Conservation (phyloP, 2,329 filamentous ascomycete genomes). For the Clarireedia monteithiana region DNA sequence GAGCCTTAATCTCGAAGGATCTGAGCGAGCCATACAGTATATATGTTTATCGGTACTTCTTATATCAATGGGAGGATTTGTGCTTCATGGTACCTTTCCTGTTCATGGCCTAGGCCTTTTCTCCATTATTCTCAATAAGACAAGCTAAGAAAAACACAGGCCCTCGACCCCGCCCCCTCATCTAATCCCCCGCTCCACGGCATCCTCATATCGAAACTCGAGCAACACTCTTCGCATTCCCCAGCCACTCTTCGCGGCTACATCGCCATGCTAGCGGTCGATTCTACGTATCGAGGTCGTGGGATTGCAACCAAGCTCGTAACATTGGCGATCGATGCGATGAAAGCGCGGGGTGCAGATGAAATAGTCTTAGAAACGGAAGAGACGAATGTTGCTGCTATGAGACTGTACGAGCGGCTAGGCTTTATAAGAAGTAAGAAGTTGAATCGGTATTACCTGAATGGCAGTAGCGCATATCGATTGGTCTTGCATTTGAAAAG, state of each 20-base stretch:
- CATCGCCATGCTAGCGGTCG: conserved; percentile 97
- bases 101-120: neutral
- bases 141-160: conserved; percentile 33
- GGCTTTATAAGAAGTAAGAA: conserved; percentile 91
- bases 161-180: conserved; percentile 40
- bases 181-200: conserved; percentile 63
- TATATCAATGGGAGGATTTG: conserved; percentile 96
- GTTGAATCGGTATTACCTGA: conserved; percentile 90
- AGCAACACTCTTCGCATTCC: conserved; percentile 79
- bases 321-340: conserved; percentile 82
- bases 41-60: conserved; percentile 96
- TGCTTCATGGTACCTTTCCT: conserved; percentile 70
- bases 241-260: conserved; percentile 72
- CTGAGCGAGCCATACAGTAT: conserved; percentile 98
- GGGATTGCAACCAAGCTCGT: conserved; percentile 87
- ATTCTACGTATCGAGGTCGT: conserved; percentile 67
- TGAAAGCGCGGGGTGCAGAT: conserved; percentile 76
- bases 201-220: conserved; percentile 91
- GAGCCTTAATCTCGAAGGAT: conserved; percentile 89
- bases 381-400: conserved; percentile 81
- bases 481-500: conserved; percentile 56
- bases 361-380: conserved; percentile 96
- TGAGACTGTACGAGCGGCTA: conserved; percentile 86
- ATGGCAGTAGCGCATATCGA: conserved; percentile 90
- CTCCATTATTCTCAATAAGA: neutral